Evolutionary conservation across 129 eudicot genomes (phyloP).

Genomic region (Mikania micrantha): DNA sequence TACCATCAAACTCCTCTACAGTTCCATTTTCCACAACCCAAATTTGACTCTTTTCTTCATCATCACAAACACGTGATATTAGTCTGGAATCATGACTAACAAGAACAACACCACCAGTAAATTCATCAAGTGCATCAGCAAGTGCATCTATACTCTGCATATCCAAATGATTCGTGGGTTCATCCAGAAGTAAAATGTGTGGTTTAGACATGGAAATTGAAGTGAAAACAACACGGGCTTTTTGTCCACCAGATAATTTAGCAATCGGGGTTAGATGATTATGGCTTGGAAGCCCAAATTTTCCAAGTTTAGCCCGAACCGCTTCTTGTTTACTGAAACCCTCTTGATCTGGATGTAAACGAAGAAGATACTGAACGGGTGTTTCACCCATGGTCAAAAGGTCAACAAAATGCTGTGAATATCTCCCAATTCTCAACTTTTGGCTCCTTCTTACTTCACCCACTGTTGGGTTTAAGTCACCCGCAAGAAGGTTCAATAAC

Average conservation of each 20-base stretch:
- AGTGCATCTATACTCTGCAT: conserved; percentile 8
- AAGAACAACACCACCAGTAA: conserved; percentile 4
- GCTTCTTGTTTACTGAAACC: conserved; percentile 7
- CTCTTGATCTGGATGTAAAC: background rate
- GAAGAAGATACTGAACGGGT: conserved; percentile 2
- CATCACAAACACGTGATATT: background rate
- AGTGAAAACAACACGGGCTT: conserved; percentile 7
- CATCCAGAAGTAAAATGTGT: background rate
- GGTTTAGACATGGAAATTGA: background rate
- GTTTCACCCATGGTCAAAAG: background rate
- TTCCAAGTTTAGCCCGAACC: conserved; percentile 1
- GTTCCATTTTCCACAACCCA: conserved; percentile 7
- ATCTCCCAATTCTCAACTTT: background rate
- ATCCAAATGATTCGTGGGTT: conserved; percentile 3
- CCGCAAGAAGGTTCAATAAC: background rate
- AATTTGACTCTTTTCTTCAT: background rate
- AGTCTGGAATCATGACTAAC: conserved; percentile 3
- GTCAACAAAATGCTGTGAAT: conserved; percentile 3
- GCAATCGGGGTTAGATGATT: background rate
- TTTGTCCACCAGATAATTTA: conserved; percentile 4
- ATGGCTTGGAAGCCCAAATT: background rate
- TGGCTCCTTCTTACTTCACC: conserved; percentile 10
- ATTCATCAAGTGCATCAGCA: conserved; percentile 8
- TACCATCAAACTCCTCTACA: background rate
- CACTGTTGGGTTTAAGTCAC: background rate